A percentile compares a stretch with the other conserved stretches of the same genome.
These are phyloP conservation scores for Quercus wislizeni DNA, from an alignment of 306 rosid species.

Conservation along the genomic window DNA sequence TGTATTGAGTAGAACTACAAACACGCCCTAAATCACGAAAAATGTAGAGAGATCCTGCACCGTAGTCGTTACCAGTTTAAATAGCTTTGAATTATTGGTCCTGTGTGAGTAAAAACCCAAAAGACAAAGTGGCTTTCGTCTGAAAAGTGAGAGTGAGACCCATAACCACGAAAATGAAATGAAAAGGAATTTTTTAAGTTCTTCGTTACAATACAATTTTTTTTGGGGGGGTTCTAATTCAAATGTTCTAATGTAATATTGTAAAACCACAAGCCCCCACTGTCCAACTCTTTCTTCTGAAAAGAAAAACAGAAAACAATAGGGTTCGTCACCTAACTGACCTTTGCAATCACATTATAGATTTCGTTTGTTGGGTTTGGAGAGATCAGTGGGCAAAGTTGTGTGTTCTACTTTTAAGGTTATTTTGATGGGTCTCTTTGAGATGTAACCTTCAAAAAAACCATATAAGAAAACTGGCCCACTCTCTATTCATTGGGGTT, in stretches of 20 bases:
- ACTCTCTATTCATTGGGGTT: too few species aligned
- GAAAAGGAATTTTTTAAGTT: background rate
- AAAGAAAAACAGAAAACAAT: background rate
- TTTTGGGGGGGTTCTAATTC: background rate
- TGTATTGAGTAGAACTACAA: too few species aligned
- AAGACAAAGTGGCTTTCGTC: background rate
- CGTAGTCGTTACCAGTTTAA: background rate
- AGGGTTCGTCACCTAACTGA: background rate
- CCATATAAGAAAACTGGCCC: background rate
- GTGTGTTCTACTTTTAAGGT: background rate
- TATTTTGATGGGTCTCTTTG: background rate
- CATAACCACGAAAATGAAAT: background rate
- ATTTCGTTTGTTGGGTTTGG: background rate
- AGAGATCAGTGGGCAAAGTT: background rate
- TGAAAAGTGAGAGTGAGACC: background rate
- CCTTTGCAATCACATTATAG: background rate
- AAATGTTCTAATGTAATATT: background rate
- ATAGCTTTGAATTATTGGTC: background rate
- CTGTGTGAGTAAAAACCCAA: background rate
- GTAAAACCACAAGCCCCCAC: background rate
- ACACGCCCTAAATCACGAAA: constrained; percentile 24
- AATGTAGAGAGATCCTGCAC: too few species aligned
- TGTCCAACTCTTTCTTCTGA: background rate
- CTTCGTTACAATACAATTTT: background rate
- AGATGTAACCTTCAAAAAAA: background rate